Conservation (phyloP, 331 rosid species). For the Saraca asoca region DNA sequence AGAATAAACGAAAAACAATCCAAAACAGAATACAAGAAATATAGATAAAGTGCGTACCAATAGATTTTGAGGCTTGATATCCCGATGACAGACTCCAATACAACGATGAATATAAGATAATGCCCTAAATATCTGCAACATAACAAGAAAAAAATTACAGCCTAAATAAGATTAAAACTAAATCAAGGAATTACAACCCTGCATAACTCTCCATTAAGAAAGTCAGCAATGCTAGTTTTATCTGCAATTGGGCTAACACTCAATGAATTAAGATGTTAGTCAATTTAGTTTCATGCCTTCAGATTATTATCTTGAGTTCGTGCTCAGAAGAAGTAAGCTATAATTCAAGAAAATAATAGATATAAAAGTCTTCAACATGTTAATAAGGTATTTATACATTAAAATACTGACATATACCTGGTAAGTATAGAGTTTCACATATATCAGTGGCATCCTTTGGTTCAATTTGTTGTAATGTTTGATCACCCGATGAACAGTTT, state of each 20-base stretch:
- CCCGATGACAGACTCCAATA: constrained; percentile 96
- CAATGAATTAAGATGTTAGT: neutral
- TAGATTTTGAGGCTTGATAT: constrained; percentile 95
- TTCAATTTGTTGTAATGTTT: constrained; percentile 95
- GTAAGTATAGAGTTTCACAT: constrained; percentile 84
- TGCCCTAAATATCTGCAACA: constrained; percentile 84
- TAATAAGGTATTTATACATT: no score
- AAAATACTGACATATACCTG: constrained; percentile 51
- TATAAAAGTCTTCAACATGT: no score
- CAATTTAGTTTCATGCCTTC: neutral
- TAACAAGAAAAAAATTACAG: constrained; percentile 23
- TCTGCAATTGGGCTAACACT: constrained; percentile 1
- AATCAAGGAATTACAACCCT: constrained; percentile 3
- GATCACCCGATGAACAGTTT: constrained; percentile 96
- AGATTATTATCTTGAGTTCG: neutral
- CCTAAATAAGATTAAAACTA: constrained; percentile 18
- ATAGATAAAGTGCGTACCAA: constrained; percentile 54
- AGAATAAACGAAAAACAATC: neutral
- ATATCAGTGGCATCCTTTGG: constrained; percentile 92
- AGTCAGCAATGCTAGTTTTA: constrained; percentile 9
- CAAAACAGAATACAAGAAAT: neutral
- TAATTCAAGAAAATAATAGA: neutral
- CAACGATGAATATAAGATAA: constrained; percentile 87
- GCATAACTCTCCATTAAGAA: constrained; percentile 12
- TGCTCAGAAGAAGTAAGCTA: constrained; percentile 8